phyloP scores from a whole-genome alignment of 176 grass and related monocot genomes.

The Phyllostachys edulis region DNA sequence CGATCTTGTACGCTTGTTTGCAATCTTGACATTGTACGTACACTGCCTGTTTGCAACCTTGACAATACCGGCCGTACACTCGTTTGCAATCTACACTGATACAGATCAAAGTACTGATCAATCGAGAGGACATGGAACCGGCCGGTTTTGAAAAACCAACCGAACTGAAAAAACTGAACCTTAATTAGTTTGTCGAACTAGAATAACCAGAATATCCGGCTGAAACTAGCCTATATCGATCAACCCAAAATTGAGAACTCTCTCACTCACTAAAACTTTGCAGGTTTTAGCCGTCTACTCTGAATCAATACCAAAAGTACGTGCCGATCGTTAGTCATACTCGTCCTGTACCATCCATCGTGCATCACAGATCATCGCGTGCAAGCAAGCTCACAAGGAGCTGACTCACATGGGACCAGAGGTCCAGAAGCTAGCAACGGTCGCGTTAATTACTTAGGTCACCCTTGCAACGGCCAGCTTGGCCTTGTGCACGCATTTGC shows the following conservation, averaged over 20 bases:
- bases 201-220: not conserved
- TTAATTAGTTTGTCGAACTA: not conserved
- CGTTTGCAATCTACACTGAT: not conserved
- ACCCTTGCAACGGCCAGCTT: constrained; percentile 22
- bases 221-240: not conserved
- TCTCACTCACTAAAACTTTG: not conserved
- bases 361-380: not conserved
- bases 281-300: not conserved
- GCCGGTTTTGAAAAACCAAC: not conserved
- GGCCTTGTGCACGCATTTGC: constrained; percentile 27
- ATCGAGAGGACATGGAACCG: not conserved
- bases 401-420: constrained; percentile 17
- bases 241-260: not conserved
- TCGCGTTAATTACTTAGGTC: constrained; percentile 22
- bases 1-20: too few species aligned
- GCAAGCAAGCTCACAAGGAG: not conserved
- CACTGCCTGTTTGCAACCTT: too few species aligned
- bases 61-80: too few species aligned
- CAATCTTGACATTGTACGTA: too few species aligned
- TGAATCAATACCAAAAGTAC: not conserved
- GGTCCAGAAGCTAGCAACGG: not conserved
- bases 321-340: not conserved
- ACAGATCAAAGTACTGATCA: not conserved
- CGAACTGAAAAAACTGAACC: not conserved
- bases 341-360: not conserved